These are phyloP conservation scores for Oryza meridionalis DNA, from an alignment of 176 grass and related monocot genomes.

Conservation along the genomic window DNA sequence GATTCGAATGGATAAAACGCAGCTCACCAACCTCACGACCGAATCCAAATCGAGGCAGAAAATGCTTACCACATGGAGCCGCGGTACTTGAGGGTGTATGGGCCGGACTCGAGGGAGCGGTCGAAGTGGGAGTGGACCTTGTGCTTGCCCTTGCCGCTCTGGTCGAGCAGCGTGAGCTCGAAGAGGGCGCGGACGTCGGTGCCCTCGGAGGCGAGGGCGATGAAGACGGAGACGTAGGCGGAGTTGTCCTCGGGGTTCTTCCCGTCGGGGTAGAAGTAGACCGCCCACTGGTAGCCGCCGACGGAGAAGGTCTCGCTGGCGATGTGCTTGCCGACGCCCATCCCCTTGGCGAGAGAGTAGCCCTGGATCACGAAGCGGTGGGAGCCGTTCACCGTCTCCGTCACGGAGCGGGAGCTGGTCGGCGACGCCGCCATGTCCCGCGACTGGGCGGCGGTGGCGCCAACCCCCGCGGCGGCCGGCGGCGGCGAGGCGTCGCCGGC, in stretches of 20 bases:
- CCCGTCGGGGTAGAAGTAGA: slow-evolving; percentile 88
- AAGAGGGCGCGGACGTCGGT: slow-evolving; percentile 71
- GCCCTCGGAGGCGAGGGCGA: slow-evolving; percentile 70
- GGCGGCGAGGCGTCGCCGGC: slow-evolving; percentile 46
- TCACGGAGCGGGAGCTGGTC: slow-evolving; percentile 83
- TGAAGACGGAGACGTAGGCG: slow-evolving; percentile 69
- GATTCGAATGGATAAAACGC: neutral
- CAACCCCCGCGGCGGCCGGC: neutral
- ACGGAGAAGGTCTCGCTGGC: slow-evolving; percentile 66
- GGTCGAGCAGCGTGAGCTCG: slow-evolving; percentile 72
- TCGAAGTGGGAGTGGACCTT: slow-evolving; percentile 92
- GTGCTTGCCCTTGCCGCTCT: slow-evolving; percentile 84
- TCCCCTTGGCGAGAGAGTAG: slow-evolving; percentile 71
- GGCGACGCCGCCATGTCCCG: slow-evolving; percentile 70
- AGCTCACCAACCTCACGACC: neutral
- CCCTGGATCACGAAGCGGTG: slow-evolving; percentile 72
- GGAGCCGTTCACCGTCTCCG: slow-evolving; percentile 72
- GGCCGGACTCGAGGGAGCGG: slow-evolving; percentile 75
- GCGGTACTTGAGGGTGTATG: slow-evolving; percentile 88
- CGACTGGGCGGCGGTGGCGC: neutral
- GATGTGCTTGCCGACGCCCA: slow-evolving; percentile 72
- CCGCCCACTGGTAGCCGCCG: slow-evolving; percentile 64
- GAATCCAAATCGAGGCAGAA: neutral
- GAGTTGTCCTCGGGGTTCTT: slow-evolving; percentile 72
- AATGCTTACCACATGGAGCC: slow-evolving; percentile 86